Percentiles rank a stretch among this genome's conserved stretches.
Evolutionary conservation across 2,329 filamentous ascomycete genomes (phyloP).

Genomic region (Sporothrix globosa): DNA sequence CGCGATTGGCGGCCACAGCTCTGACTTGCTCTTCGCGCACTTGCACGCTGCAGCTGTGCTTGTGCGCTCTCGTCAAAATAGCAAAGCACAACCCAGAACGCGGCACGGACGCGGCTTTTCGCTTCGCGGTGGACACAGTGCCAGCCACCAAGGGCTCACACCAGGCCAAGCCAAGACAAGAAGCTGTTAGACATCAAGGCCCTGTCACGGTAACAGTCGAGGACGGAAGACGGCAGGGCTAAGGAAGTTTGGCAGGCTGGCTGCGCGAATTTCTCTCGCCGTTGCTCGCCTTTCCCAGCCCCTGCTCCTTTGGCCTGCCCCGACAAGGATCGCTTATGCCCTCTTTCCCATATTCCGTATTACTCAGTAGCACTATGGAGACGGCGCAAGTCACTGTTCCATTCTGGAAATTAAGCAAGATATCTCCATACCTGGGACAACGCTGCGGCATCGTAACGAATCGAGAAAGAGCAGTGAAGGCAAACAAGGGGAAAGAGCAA

Average conservation of each 20-base stretch:
- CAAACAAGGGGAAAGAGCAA: constrained; percentile 2
- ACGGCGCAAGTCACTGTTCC: constrained; percentile 26
- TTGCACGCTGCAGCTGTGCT: neutral
- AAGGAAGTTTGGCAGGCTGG: neutral
- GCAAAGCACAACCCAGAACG: constrained; percentile 15
- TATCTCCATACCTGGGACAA: constrained; percentile 24
- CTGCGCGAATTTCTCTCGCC: constrained; percentile 35
- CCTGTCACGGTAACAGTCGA: neutral
- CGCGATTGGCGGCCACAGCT: neutral
- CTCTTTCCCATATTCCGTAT: constrained; percentile 27
- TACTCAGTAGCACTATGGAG: neutral
- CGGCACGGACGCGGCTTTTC: constrained; percentile 12
- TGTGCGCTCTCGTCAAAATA: constrained; percentile 4
- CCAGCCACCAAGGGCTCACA: neutral
- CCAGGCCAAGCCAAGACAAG: neutral
- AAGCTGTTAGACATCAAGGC: neutral
- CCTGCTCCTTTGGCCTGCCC: constrained; percentile 1
- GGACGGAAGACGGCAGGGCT: constrained; percentile 32
- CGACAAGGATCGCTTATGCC: constrained; percentile 31
- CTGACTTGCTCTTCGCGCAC: neutral
- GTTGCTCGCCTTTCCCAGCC: constrained; percentile 13
- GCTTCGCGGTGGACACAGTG: constrained; percentile 11
- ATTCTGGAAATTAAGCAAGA: constrained; percentile 27
- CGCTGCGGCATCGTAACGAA: constrained; percentile 1
- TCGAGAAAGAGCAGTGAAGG: constrained; percentile 12